A percentile compares a stretch with the other conserved stretches of the same genome.
These are phyloP conservation scores for Barnettozyma siamensis DNA, from an alignment of 805 yeast species.

Conservation along the genomic window DNA sequence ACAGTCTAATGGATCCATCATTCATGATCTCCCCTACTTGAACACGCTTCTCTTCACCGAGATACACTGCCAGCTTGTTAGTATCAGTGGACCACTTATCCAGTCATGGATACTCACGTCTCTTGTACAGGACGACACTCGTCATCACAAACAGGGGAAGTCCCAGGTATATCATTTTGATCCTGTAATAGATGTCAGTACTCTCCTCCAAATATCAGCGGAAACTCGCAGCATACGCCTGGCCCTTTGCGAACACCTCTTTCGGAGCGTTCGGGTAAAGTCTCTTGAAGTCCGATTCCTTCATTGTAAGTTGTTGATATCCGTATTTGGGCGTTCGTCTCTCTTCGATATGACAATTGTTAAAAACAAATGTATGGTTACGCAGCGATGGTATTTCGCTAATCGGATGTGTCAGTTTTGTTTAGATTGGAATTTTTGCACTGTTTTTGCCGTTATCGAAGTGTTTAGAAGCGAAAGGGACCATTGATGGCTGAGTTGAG, in stretches of 20 bases:
- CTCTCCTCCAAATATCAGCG: not conserved
- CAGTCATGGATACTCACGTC: constrained; percentile 12
- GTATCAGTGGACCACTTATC: not conserved
- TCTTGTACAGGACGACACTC: constrained; percentile 16
- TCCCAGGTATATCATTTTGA: constrained; percentile 21
- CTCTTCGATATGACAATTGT: no score
- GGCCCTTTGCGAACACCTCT: constrained; percentile 19
- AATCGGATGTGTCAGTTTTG: no score
- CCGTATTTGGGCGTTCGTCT: not conserved
- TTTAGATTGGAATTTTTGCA: no score
- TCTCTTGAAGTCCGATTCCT: constrained; percentile 17
- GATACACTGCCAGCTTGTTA: constrained; percentile 10
- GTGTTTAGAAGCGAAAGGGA: not conserved
- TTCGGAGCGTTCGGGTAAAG: constrained; percentile 19
- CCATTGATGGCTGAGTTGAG: constrained; percentile 45
- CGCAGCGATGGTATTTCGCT: no score
- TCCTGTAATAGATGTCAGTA: constrained; percentile 3
- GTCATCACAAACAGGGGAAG: constrained; percentile 19
- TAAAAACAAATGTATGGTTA: no score
- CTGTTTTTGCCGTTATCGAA: not conserved
- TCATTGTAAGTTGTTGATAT: constrained; percentile 9
- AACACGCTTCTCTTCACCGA: constrained; percentile 20
- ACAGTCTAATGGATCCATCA: constrained; percentile 21
- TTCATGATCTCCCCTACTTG: constrained; percentile 22
- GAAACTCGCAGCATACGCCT: constrained; percentile 18